phyloP scores from a whole-genome alignment of 345 rosid species.

The Ricinus communis region DNA sequence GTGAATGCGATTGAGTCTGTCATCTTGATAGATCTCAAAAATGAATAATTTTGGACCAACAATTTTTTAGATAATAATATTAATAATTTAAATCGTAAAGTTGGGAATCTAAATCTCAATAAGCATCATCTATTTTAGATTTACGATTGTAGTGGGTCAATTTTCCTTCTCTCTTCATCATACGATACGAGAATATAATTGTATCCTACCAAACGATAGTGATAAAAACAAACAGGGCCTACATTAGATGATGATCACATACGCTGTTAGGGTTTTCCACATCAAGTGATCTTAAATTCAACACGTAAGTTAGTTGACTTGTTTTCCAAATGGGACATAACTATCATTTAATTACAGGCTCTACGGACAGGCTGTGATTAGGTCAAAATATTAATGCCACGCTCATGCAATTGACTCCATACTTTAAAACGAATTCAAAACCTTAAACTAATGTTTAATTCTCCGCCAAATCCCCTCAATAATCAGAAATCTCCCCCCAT shows the following conservation, averaged over 20 bases:
- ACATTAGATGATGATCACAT: slow-evolving; percentile 36
- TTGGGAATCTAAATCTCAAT: too few relatives aligned
- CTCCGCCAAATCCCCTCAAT: slow-evolving; percentile 3
- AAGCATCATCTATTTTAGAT: too few relatives aligned
- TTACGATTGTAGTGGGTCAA: too few relatives aligned
- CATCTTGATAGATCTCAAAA: too few relatives aligned
- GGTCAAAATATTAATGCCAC: slow-evolving; percentile 35
- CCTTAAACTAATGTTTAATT: background rate
- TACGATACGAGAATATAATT: too few relatives aligned
- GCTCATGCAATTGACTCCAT: slow-evolving; percentile 3
- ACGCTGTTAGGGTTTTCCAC: slow-evolving; percentile 37
- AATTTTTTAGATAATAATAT: too few relatives aligned
- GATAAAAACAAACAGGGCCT: slow-evolving; percentile 23
- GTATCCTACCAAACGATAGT: slow-evolving; percentile 19
- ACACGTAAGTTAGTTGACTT: slow-evolving; percentile 17
- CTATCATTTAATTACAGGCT: slow-evolving; percentile 24
- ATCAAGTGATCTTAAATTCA: slow-evolving; percentile 14
- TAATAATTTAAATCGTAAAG: too few relatives aligned
- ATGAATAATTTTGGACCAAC: too few relatives aligned
- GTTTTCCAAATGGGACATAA: slow-evolving; percentile 11
- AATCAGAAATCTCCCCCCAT: background rate
- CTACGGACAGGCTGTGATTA: slow-evolving; percentile 39
- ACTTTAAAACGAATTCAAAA: too few relatives aligned
- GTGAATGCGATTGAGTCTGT: too few relatives aligned
- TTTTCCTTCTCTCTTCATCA: too few relatives aligned